Evolutionary conservation across 2,329 filamentous ascomycete genomes (phyloP).

Genomic region (Endoconidiophora polonica): DNA sequence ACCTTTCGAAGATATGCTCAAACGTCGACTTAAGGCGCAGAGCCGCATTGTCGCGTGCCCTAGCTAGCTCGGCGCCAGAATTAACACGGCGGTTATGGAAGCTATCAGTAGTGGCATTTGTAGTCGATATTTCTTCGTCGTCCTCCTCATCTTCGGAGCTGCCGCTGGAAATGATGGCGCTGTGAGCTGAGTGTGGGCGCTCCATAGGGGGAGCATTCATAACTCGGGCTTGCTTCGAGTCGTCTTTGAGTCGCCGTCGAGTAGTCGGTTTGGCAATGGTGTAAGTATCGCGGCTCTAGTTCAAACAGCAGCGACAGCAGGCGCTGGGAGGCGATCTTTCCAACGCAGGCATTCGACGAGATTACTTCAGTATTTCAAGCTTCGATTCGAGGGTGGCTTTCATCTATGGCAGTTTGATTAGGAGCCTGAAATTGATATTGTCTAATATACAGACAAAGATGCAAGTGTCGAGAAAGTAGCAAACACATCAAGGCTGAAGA

Average conservation of each 20-base stretch:
- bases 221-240: too few species aligned
- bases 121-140: constrained; percentile 24
- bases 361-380: too few species aligned
- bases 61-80: constrained; percentile 39
- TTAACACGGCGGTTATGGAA: constrained; percentile 29
- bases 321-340: background rate
- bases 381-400: too few species aligned
- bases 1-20: constrained; percentile 80
- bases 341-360: too few species aligned
- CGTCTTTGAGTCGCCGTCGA: too few species aligned
- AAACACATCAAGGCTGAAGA: too few species aligned
- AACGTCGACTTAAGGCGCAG: constrained; percentile 65
- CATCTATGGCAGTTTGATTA: too few species aligned
- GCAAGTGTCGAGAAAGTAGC: too few species aligned
- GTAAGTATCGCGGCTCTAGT: too few species aligned
- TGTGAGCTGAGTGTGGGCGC: background rate
- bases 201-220: background rate
- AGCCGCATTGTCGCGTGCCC: constrained; percentile 49
- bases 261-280: too few species aligned
- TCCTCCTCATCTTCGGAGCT: constrained; percentile 25
- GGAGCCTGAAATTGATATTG: too few species aligned
- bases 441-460: too few species aligned
- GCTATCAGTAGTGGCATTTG: constrained; percentile 22
- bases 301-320: background rate
- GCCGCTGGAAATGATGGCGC: background rate